phyloP scores from a whole-genome alignment of 805 yeast genomes.

The Wickerhamiella domercqiae region DNA sequence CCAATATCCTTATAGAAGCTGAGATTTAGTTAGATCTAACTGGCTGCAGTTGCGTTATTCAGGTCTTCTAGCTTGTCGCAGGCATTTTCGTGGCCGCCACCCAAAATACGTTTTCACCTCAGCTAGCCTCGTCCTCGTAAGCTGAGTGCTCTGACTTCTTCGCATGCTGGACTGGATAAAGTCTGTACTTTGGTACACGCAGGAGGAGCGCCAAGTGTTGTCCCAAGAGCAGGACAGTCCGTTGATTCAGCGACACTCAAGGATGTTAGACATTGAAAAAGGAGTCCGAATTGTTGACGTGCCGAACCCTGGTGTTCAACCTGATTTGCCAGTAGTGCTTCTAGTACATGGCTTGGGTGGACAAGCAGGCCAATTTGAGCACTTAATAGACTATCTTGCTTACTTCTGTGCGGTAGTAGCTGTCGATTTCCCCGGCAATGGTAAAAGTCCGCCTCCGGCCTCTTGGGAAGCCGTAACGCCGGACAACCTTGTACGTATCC shows the following conservation, averaged over 20 bases:
- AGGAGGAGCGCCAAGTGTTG: constrained; percentile 1
- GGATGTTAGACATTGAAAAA: constrained; percentile 32
- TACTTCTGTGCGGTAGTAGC: constrained; percentile 50
- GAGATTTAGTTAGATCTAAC: too few species aligned
- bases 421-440: constrained; percentile 82
- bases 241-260: constrained; percentile 3
- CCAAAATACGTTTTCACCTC: too few species aligned
- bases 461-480: constrained; percentile 9
- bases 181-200: constrained; percentile 1
- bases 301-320: constrained; percentile 19
- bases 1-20: too few species aligned
- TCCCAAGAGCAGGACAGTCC: constrained; percentile 2
- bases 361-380: constrained; percentile 70
- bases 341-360: constrained; percentile 88
- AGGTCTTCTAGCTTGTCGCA: too few species aligned
- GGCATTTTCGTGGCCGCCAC: too few species aligned
- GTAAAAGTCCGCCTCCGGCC: constrained; percentile 29
- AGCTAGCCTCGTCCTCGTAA: too few species aligned
- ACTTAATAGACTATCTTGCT: constrained; percentile 45
- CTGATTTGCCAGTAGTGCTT: constrained; percentile 39
- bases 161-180: neutral
- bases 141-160: too few species aligned
- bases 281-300: constrained; percentile 33
- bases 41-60: too few species aligned
- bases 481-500: constrained; percentile 7